A percentile compares a stretch with the other conserved stretches of the same genome.
Conservation (phyloP, 495 filamentous ascomycete genomes). For the Daldinia loculata region DNA sequence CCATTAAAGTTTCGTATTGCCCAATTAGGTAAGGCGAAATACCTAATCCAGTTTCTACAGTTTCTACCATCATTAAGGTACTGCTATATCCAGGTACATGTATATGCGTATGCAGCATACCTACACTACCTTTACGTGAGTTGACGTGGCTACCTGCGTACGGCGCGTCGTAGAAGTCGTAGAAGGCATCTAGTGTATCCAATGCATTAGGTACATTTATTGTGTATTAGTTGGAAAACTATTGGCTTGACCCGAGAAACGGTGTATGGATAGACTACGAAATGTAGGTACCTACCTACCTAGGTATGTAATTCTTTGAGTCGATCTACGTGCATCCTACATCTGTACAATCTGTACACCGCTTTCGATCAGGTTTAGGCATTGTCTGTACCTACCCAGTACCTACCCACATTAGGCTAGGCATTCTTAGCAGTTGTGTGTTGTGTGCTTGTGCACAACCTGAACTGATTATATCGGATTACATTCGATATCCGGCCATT, state of each 20-base stretch:
- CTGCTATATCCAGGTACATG: conserved; percentile 14
- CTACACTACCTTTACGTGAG: conserved; percentile 16
- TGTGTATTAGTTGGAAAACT: conserved; percentile 17
- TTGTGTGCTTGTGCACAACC: conserved; percentile 11
- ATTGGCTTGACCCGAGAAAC: conserved; percentile 8
- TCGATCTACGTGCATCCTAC: neutral
- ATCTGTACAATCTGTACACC: conserved; percentile 20
- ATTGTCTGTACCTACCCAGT: conserved; percentile 12
- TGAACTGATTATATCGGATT: conserved; percentile 14
- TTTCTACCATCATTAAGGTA: neutral
- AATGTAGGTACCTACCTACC: neutral
- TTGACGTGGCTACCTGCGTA: conserved; percentile 40
- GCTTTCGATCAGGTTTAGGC: conserved; percentile 31
- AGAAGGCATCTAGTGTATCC: conserved; percentile 7
- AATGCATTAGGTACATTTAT: conserved; percentile 27
- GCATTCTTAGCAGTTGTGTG: conserved; percentile 6
- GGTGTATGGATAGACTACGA: conserved; percentile 3
- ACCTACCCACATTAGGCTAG: conserved; percentile 18
- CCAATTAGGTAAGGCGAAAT: conserved; percentile 34
- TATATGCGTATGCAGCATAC: conserved; percentile 27
- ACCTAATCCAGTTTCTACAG: neutral
- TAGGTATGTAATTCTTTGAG: conserved; percentile 11
- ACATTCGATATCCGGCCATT: conserved; percentile 12
- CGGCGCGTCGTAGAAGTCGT: conserved; percentile 22
- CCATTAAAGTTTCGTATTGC: conserved; percentile 25